phyloP scores from a whole-genome alignment of 2,329 filamentous ascomycete species.

The Teratosphaeria zuluensis region DNA sequence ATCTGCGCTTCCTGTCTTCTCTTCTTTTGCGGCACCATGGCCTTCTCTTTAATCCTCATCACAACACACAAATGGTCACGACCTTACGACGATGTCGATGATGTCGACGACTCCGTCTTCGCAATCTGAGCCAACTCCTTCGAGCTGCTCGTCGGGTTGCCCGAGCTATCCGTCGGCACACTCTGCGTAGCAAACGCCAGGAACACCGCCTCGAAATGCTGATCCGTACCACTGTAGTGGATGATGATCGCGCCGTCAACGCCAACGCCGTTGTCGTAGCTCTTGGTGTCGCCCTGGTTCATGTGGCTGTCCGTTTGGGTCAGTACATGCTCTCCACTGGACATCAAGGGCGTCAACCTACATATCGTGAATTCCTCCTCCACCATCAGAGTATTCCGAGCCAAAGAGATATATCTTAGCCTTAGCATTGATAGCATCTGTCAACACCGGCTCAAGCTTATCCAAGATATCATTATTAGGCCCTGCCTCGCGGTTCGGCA shows the following conservation, averaged over 20 bases:
- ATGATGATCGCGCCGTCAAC: constrained; percentile 30
- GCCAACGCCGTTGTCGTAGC: constrained; percentile 27
- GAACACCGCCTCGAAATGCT: constrained; percentile 33
- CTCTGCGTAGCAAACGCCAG: constrained; percentile 31
- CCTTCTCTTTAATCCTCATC: no score
- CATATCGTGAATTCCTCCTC: constrained; percentile 30
- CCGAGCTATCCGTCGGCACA: constrained; percentile 26
- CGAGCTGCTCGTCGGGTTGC: constrained; percentile 9
- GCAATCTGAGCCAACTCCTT: constrained; percentile 7
- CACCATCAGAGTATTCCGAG: constrained; percentile 18
- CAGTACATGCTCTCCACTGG: background rate
- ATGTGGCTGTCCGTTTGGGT: constrained; percentile 21
- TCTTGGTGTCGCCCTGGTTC: constrained; percentile 29
- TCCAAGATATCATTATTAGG: constrained; percentile 25
- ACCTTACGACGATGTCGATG: constrained; percentile 5
- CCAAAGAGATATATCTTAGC: constrained; percentile 32
- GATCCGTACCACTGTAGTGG: constrained; percentile 17
- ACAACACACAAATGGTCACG: no score
- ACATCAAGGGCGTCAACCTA: background rate
- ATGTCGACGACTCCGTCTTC: constrained; percentile 3
- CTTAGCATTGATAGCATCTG: constrained; percentile 25
- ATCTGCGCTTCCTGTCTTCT: no score
- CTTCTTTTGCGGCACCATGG: no score
- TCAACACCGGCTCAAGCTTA: constrained; percentile 26
- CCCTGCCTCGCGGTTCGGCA: constrained; percentile 6